Evolutionary conservation across 139 green algal species (phyloP), one percentile per base, ranked within the genome.

Genomic region (Parachlorella kessleri): DNA sequence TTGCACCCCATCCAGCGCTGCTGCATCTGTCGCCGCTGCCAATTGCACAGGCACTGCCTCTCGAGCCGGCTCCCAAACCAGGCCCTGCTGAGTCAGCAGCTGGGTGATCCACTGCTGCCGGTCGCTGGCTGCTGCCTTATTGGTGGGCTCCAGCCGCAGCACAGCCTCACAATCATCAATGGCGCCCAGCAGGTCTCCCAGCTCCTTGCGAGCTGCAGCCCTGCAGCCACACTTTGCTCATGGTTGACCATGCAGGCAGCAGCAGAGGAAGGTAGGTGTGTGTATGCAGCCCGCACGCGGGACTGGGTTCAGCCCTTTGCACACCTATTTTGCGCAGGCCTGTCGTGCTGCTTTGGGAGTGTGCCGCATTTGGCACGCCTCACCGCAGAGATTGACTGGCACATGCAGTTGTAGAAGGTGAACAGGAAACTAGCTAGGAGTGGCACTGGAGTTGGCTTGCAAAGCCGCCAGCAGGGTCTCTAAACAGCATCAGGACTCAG

Each of bases 101-200:
- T 63, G 28, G 14, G 37, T n/a, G n/a, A 73, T 53, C 26, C 55
- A 81, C 35, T 54, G 28, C 9, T 21, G 67, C 26, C 90, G 76
- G 38, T 94, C 91, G 6, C 36, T 53, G 0, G 77, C 83, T 9
- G 91, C 68, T 10, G 82, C 79, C 18, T 72, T 71, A 82, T 91
- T 94, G 69, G 63, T 54, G 0, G 92, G 92, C 77, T 94, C 87
- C 66, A 93, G 70, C 35, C 88, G 71, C 55, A 97, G 73, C 7
- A 86, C 91, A 28, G 53, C 4, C 70, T 97, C 93, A 78, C 89
- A 92, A 73, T 97, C 92, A 4, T 77, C 67, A 4, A 86, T 72
- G 6, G 93, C 90, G 6, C 83, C 84, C 59, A 89, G 55, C 10
- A 73, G 73, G 38, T 79, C 32, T 1, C 87, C 87, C 66, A 91